Evolutionary conservation across 768 basidiomycete genomes (phyloP), one percentile per base, ranked within the genome.

Genomic region (Pleurotus salmoneostramineus): DNA sequence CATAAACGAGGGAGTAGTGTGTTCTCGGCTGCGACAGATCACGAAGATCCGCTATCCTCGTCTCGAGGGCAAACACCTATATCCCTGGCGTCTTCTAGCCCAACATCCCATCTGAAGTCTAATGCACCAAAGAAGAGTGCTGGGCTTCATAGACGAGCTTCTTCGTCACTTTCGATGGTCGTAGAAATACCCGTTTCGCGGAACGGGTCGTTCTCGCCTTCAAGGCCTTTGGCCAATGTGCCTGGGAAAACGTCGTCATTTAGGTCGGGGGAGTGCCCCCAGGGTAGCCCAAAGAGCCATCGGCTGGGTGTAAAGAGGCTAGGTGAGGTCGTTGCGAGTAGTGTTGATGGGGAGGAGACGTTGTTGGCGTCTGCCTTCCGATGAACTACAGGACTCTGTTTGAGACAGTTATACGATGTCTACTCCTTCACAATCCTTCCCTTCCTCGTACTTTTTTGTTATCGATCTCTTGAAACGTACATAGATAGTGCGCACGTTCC

Each of bases 261-360:
- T 15, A 33, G 36, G 50, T 5, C 12, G 4, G 14, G n/a, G 36
- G 40, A 55, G 5, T 42, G 52, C 42, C 10, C 10, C 11, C 21
- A 5, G 6, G 48, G 33, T 43, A 54, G 6, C 2, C 34, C 51
- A 36, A 54, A 54, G 43, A 46, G 47, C 6, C 31, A 45, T 33
- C 14, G 21, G 17, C 8, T 55, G n/a, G 15, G 12, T 31, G 43
- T 14, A 5, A 36, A 46, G 43, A 43, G 47, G 7, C n/a, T 56
- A 36, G n/a, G 37, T 10, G 44, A 56, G 14, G 56, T 56, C 14
- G 56, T 56, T 11, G 43, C 45, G n/a, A 46, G 44, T 34, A 56
- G 56, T n/a, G 44, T 56, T 5, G 44, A 56, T n/a, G 56, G 56
- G 31, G 56, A 56, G 33, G 56, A 56, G 15, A n/a, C 37, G 37